Evolutionary conservation across 2,329 filamentous ascomycete species (phyloP), one percentile per base, ranked within the genome.

Genomic region (Xylariaceae sp.): DNA sequence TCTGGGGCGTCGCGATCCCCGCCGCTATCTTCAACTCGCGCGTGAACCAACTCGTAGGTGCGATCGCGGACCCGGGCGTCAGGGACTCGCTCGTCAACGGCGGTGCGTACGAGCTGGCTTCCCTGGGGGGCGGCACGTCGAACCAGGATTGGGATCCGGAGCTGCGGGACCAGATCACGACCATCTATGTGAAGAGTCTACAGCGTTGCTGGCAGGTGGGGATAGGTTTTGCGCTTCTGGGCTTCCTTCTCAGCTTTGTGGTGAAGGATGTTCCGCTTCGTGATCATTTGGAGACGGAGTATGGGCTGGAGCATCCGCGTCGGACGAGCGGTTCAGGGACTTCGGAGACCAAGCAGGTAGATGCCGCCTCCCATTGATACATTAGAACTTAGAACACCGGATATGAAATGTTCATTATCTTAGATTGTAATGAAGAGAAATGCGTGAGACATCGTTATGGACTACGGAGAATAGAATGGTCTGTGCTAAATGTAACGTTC

Each of bases 1-100:
- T 68, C 4, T 62, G 70, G 44, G 69, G 68, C 12, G 63, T 71
- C 2, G 61, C 65, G 0, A 61, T 73, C 9, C 64, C 63, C 0
- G 61, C 57, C 0, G 55, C 60, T 1, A 57, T 69, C 26, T 67
- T 71, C 48, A 55, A 55, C 30, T 51, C 37, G 15, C 44, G 43
- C 9, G 42, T 30, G 19, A 36, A 31, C 22, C 17, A 35, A 32
- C 24, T 19, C 41, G 24, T 22, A 41, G 13, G 43, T 37, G 19
- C 41, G 24, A 19, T 41, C 15, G 43, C 37, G 1, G 37, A 22
- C 4, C 37, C 37, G 2, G 13, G 16, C 19, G 33, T 47, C 9
- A 9, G 34, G 9, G 46, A 49, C 17, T 38, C 42, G 22, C 2
- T 19, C 28, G 37, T 29, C 3, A 40, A 44, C 2, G 55, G 53